Evolutionary conservation across 2,329 filamentous ascomycete species (phyloP), one percentile per base, ranked within the genome.

Genomic region (Ophiocordyceps robertsii): DNA sequence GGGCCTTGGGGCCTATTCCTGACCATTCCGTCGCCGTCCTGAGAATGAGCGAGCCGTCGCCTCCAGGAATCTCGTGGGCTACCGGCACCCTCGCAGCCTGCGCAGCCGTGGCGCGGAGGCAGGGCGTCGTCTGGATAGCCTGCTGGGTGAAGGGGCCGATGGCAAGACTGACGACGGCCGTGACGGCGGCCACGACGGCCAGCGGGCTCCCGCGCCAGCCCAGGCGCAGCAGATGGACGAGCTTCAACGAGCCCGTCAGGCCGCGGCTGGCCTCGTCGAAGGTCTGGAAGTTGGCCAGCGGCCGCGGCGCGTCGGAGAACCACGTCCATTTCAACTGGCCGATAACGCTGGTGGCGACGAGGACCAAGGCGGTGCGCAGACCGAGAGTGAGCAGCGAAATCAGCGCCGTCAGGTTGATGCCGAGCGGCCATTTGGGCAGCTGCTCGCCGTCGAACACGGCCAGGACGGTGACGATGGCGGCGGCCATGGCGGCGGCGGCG

Each of bases 311-410:
- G 31, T 53, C 45, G 13, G 53, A 46, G 39, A 59, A 59, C 55
- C 57, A 59, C 2, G 42, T 44, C 57, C 57, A 61, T 32, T 60
- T 59, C 39, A 52, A 46, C 43, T 61, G 58, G 29, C 55, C 52
- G 39, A 60, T 54, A 33, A 58, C 49, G 43, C 56, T 55, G 0
- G 56, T 52, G 9, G 56, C 48, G 10, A 49, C 50, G 29, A 54
- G 50, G 0, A 56, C 49, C 40, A 60, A 50, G 7, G 52, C 44
- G n/a, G 54, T 48, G 4, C 51, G 47, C 42, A 42, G 41, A 3
- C 17, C 19, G 7, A 42, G 24, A 8, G 36, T 31, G 12, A 37
- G 29, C 35, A 31, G 17, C 3, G 36, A 33, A n/a, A 37, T 29
- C 17, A 42, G 3, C 2, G 36, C 21, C 8, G 29, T 37, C 4